Percentiles rank a stretch among this genome's conserved stretches.
These are phyloP conservation scores for Monosporascus ibericus DNA, from an alignment of 2,329 filamentous ascomycete genomes.

Conservation along the genomic window DNA sequence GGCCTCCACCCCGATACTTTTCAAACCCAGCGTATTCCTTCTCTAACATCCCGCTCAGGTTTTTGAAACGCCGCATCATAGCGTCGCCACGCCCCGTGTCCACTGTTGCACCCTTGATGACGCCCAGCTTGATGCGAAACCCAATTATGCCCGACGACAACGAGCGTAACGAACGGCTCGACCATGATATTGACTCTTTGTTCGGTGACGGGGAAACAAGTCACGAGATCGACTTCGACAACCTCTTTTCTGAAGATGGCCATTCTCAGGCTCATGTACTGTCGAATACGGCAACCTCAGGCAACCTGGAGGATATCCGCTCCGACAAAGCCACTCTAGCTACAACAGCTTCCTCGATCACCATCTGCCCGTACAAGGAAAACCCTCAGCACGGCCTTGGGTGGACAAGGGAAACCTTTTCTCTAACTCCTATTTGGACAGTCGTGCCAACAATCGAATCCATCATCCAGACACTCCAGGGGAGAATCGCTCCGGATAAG, in stretches of 20 bases:
- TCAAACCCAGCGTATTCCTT: too few relatives aligned
- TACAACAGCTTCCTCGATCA: background rate
- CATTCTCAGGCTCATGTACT: background rate
- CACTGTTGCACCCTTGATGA: too few relatives aligned
- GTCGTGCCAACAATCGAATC: conserved; percentile 14
- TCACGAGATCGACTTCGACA: background rate
- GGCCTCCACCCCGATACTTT: too few relatives aligned
- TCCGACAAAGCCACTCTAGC: background rate
- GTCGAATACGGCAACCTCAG: background rate
- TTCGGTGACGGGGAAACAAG: background rate
- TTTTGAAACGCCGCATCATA: too few relatives aligned
- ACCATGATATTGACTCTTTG: background rate
- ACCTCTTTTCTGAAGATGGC: background rate
- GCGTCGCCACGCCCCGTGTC: too few relatives aligned
- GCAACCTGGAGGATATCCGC: background rate
- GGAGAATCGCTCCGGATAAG: conserved; percentile 5
- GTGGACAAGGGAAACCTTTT: background rate
- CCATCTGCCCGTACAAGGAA: background rate
- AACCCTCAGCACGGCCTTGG: background rate
- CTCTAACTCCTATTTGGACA: conserved; percentile 10
- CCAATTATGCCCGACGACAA: background rate
- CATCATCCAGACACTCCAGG: conserved; percentile 16
- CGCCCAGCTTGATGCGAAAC: too few relatives aligned
- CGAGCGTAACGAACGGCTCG: background rate
- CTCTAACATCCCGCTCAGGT: too few relatives aligned